Evolutionary conservation across 2,329 filamentous ascomycete species (phyloP).

Genomic region (Cadophora luteo-olivacea): DNA sequence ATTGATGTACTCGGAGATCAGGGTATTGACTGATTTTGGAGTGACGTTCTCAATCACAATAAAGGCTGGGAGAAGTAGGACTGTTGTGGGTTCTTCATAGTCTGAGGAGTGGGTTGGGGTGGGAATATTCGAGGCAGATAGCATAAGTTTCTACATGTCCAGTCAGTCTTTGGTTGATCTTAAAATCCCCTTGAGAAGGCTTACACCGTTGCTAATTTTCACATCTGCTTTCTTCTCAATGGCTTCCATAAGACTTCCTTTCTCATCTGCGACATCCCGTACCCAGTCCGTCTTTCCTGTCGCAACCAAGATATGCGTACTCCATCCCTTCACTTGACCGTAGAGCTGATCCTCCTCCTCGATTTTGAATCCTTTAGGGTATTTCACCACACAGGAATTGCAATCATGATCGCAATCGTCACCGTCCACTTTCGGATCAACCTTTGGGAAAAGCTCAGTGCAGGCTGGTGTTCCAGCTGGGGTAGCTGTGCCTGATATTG

Average conservation of each 20-base stretch:
- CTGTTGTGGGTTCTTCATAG: constrained; percentile 74
- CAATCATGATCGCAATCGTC: constrained; percentile 92
- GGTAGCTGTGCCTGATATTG: constrained; percentile 38
- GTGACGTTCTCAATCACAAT: constrained; percentile 83
- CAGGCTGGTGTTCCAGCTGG: constrained; percentile 34
- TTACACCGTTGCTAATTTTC: constrained; percentile 72
- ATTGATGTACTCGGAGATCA: constrained; percentile 76
- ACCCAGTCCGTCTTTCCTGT: constrained; percentile 98
- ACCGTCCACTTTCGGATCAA: constrained; percentile 79
- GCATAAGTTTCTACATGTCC: constrained; percentile 73
- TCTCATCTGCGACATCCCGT: constrained; percentile 85
- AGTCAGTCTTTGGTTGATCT: constrained; percentile 19
- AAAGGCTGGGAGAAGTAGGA: constrained; percentile 86
- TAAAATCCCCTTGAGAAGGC: constrained; percentile 42
- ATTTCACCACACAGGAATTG: constrained; percentile 77
- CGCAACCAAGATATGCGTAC: constrained; percentile 87
- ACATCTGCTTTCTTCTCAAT: constrained; percentile 61
- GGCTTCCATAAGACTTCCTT: constrained; percentile 83
- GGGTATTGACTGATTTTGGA: constrained; percentile 71
- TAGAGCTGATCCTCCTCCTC: constrained; percentile 82
- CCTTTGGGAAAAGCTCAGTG: constrained; percentile 70
- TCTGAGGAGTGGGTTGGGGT: constrained; percentile 70
- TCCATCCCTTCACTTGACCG: constrained; percentile 85
- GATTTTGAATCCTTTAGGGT: constrained; percentile 75
- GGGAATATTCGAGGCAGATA: constrained; percentile 91